Evolutionary conservation across 2,329 filamentous ascomycete species (phyloP), one percentile per base, ranked within the genome.

Genomic region (Diaporthe caulivora): DNA sequence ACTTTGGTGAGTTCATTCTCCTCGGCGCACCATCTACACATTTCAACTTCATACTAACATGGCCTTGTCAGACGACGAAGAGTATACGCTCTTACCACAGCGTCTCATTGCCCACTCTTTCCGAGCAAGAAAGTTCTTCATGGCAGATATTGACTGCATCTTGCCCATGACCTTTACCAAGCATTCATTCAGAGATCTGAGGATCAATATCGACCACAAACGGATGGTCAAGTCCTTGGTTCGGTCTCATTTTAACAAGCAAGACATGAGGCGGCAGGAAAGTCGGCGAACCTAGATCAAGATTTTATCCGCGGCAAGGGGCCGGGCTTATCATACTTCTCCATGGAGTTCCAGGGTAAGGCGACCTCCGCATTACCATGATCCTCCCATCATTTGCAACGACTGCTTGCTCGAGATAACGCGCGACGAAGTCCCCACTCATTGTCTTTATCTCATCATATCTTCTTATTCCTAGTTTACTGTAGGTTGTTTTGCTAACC

Each of bases 241-340:
- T 13, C 24, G 29, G 5, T 51, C 58, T 29, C 73, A 75, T 13
- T 73, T 75, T 44, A 18, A 65, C 21, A 70, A 70, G 31, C 64
- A 75, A 34, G 24, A 53, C 1, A 26, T 58, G 15, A 40, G 53
- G 15, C 57, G 58, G 17, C 31, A 57, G 5, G 11, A 17, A 5
- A 11, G 1, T 18, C 21, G 4, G 57, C 15, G 6, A 55, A 64
- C 15, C 13, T 73, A 29, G 72, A 73, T 24, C 72, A 73, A 47
- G 65, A 73, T n/a, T 73, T 73, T 17, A 71, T 73, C 17, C 72
- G 57, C 18, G 57, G 75, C 31, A 83, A 83, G 76, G 81, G 40
- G 47, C 60, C 18, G 70, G 70, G 3, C 49, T 72, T n/a, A 29
- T 72, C 24, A 58, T 72, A 15, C 60, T 72, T 21, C 60, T 72